These are phyloP conservation scores for Narthecium ossifragum DNA, from an alignment of 106 monocot genomes.

Conservation along the genomic window DNA sequence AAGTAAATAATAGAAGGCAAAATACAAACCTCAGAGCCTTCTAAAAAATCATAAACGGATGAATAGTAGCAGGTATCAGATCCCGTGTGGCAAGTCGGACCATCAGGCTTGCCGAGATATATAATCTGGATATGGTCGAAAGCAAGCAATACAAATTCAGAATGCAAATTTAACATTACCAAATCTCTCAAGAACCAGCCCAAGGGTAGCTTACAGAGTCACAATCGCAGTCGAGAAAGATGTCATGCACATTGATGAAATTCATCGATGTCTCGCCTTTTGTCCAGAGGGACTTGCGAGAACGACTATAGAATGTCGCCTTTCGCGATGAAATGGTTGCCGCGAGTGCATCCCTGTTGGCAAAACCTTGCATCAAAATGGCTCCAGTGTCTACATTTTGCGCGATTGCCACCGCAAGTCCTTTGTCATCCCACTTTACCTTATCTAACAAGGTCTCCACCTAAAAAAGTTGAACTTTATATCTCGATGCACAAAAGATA, in stretches of 20 bases:
- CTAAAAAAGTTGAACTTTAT: too few species aligned
- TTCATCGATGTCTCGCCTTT: constrained; percentile 95
- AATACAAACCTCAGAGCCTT: constrained; percentile 43
- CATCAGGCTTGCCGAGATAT: constrained; percentile 93
- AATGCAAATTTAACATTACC: not conserved
- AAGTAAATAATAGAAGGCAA: not conserved
- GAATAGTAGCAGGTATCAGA: constrained; percentile 84
- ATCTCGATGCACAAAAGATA: too few species aligned
- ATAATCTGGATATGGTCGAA: constrained; percentile 47
- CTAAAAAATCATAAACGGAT: constrained; percentile 60
- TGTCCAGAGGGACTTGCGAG: constrained; percentile 85
- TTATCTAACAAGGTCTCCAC: constrained; percentile 48
- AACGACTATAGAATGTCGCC: constrained; percentile 96
- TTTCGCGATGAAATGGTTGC: constrained; percentile 64
- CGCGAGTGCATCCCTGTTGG: constrained; percentile 74
- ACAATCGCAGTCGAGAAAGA: constrained; percentile 92
- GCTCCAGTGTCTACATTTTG: constrained; percentile 94
- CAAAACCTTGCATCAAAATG: constrained; percentile 97
- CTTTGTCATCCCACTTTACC: constrained; percentile 89
- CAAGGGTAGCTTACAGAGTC: constrained; percentile 64
- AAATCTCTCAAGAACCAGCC: not conserved
- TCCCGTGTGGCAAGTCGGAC: constrained; percentile 93
- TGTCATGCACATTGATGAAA: constrained; percentile 91
- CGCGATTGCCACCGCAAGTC: constrained; percentile 85
- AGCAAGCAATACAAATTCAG: constrained; percentile 2